Evolutionary conservation across 2,329 filamentous ascomycete genomes (phyloP), one percentile per base, ranked within the genome.

Genomic region (Penicillium sp.): DNA sequence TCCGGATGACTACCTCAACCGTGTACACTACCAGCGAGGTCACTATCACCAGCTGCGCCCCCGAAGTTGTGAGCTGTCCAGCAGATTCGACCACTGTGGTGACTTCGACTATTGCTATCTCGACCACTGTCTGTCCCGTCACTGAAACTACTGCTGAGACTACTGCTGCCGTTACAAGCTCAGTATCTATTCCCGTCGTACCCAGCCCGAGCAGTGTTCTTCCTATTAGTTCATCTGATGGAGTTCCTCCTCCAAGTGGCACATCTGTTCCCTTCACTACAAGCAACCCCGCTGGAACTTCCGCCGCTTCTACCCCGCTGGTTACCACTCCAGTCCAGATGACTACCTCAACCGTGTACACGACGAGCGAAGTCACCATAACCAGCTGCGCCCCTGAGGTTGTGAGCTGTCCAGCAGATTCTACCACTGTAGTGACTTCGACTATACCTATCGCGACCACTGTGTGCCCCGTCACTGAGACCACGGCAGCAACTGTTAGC

Each of bases 111-210:
- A 63, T 84, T 52, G 68, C 79, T 41, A 60, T 81, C 43, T 78
- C 76, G 44, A 83, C 81, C 55, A 83, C 80, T 35, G 64, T 82
- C 62, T 82, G 79, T 75, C 79, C 72, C 28, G 65, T 69, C 22
- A 69, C 66, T 6, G 56, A 71, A 53, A 66, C 55, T 61, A 28
- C 39, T 2, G 12, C 48, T 6, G 43, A 21, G 21, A 66, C 55
- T 60, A 28, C 39, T 2, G 12, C 48, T 6, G 43, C 37, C 12
- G 8, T 13, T 31, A 40, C 26, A 9, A 24, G 22, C 10, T 45
- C 46, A 2, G 8, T 40, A 2, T 29, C 40, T 33, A 2, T 32
- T n/a, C 28, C 46, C 6, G 32, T 17, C 1, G 26, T 6, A 6
- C 24, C 40, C 3, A 31, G 26, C 10, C 33, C 33, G 2, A 49